Conservation (phyloP, 1,139 yeast species). For the Diutina neorugosa region DNA sequence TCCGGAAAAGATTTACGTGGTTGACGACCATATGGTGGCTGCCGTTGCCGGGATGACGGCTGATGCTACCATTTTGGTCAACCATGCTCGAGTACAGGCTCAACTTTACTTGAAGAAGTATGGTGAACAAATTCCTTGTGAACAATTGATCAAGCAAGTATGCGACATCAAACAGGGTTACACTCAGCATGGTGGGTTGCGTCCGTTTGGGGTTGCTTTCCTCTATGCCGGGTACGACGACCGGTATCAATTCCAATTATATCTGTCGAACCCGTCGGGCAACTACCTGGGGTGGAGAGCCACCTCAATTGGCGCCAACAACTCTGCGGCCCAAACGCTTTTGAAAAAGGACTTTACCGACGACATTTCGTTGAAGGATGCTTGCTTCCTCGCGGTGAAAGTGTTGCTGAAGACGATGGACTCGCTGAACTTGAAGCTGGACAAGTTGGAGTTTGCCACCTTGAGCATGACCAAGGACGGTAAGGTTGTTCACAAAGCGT, state of each 20-base stretch:
- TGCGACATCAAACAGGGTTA: conserved; percentile 96
- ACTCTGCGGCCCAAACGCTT: conserved; percentile 89
- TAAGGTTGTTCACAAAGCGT: conserved; percentile 53
- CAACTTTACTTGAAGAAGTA: conserved; percentile 78
- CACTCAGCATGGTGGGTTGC: conserved; percentile 96
- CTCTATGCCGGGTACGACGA: conserved; percentile 95
- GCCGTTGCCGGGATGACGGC: conserved; percentile 99
- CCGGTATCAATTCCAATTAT: conserved; percentile 79
- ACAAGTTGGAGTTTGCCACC: conserved; percentile 85
- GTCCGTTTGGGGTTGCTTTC: conserved; percentile 97
- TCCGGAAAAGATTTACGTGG: conserved; percentile 81
- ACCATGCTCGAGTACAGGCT: conserved; percentile 76
- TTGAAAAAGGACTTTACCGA: conserved; percentile 92
- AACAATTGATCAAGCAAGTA: conserved; percentile 72
- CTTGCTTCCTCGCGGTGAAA: conserved; percentile 79
- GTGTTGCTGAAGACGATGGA: conserved; percentile 94
- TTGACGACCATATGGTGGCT: conserved; percentile 70
- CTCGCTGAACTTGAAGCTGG: conserved; percentile 71
- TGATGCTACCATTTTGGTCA: conserved; percentile 86
- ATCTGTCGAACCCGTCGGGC: conserved; percentile 94
- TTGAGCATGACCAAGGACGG: conserved; percentile 34
- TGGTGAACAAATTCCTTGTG: conserved; percentile 88
- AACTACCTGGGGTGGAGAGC: conserved; percentile 99
- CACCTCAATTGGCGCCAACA: conserved; percentile 92
- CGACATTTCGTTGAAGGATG: conserved; percentile 64